These are phyloP conservation scores for Rostrohypoxylon terebratum DNA, from an alignment of 495 filamentous ascomycete genomes.

Conservation along the genomic window DNA sequence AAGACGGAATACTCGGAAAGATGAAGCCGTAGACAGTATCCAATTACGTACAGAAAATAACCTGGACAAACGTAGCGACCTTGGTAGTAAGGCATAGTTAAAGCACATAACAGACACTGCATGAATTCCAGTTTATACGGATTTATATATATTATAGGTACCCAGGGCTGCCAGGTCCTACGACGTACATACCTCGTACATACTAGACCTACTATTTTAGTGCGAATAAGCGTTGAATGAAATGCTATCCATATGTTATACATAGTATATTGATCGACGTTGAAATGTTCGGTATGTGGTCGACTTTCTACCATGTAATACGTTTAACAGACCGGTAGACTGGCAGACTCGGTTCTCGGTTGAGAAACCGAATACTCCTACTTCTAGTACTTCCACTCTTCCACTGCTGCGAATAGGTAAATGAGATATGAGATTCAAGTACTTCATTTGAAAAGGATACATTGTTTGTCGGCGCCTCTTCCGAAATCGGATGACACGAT, in stretches of 20 bases:
- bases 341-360: background rate
- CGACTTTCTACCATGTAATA: background rate
- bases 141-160: conserved; percentile 11
- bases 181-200: background rate
- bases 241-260: no score
- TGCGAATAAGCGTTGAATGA: no score
- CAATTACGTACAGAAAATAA: conserved; percentile 37
- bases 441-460: background rate
- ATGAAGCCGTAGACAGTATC: conserved; percentile 6
- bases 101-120: background rate
- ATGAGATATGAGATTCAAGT: conserved; percentile 5
- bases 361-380: background rate
- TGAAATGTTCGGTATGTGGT: background rate
- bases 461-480: background rate
- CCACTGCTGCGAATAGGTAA: no score
- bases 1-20: conserved; percentile 2
- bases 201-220: no score
- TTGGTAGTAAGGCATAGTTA: background rate
- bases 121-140: background rate
- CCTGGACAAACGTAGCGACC: background rate
- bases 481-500: conserved; percentile 40
- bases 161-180: no score
- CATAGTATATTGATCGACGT: background rate
- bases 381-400: no score
- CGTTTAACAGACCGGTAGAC: no score